Conservation (phyloP, 2,329 filamentous ascomycete species). For the Leptographium procerum region DNA sequence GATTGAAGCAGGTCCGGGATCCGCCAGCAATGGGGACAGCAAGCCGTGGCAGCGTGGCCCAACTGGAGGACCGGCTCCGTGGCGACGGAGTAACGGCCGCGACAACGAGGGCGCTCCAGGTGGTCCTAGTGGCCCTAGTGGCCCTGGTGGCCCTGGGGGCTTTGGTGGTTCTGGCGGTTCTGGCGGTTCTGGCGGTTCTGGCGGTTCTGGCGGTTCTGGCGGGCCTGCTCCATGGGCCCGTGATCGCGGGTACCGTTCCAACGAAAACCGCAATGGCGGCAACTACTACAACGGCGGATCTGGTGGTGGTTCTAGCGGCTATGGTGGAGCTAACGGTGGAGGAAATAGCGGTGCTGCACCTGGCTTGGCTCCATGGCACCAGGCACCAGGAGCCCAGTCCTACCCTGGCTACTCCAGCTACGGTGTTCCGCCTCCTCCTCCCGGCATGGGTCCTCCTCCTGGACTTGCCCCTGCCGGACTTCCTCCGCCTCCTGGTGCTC, state of each 20-base stretch:
- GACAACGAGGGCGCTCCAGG: constrained; percentile 23
- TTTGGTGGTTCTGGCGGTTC: not conserved
- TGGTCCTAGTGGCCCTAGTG: not conserved
- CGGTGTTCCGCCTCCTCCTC: constrained; percentile 31
- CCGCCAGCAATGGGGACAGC: constrained; percentile 45
- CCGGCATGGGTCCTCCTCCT: constrained; percentile 24
- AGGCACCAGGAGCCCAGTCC: constrained; percentile 20
- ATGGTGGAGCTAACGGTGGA: constrained; percentile 15
- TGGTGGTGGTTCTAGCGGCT: constrained; percentile 8
- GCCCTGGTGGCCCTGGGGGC: not conserved
- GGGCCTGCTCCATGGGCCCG: constrained; percentile 49
- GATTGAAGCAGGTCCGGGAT: constrained; percentile 74
- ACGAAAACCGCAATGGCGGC: constrained; percentile 30
- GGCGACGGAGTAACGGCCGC: constrained; percentile 51
- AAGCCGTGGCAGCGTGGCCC: constrained; percentile 87
- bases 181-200: constrained; percentile 19
- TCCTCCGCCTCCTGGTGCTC: constrained; percentile 8
- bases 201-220: constrained; percentile 24
- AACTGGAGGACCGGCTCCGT: constrained; percentile 74
- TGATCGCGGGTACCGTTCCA: constrained; percentile 40
- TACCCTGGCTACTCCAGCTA: constrained; percentile 26
- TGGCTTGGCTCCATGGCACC: constrained; percentile 36
- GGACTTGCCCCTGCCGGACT: constrained; percentile 4
- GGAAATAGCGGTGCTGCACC: constrained; percentile 38
- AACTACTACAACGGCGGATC: constrained; percentile 18